Evolutionary conservation across 2,329 filamentous ascomycete genomes (phyloP), one percentile per base, ranked within the genome.

Genomic region (Claviceps fusiformis): DNA sequence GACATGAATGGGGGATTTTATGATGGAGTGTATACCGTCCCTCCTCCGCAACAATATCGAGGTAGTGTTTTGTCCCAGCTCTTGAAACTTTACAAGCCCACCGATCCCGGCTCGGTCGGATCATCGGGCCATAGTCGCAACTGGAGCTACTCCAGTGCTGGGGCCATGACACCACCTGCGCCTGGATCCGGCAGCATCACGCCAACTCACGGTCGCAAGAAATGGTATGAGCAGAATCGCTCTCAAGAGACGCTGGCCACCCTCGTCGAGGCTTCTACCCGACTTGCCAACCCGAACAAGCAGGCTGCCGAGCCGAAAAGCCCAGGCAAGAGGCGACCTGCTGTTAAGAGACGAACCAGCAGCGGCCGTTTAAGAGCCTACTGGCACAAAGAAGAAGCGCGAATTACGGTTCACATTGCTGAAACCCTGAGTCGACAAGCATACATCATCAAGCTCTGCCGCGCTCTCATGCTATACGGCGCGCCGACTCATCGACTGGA

Each of bases 401-500:
- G 71, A 11, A 75, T 76, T 54, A 75, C 73, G 0, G 64, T 75
- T 17, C 73, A 76, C 62, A 83, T 83, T 59, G 80, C 81, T 33
- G 75, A 82, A 60, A 91, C 85, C 2, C 75, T 95, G 15, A 82
- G 83, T 43, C 80, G 89, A 3, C 89, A 95, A 62, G 81, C 82
- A 59, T 95, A 95, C 67, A 79, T 95, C 53, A 80, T 91, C 59
- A 89, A 86, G 64, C 79, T 96, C 5, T 95, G 90, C 67, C 82
- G 83, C 47, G 87, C 87, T 0, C 71, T 95, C 58, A 95, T 96
- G 89, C 76, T 82, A 58, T 95, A 86, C 59, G 91, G 91, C 15
- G 91, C 91, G 0, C 91, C 91, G 0, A 95, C 89, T 0, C 91
- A 96, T 71, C 82, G 91, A 9, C 73, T 95, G 10, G 91, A 95